These are phyloP conservation scores for Desmodesmus armatus DNA, from an alignment of 139 green algal genomes.

Conservation along the genomic window DNA sequence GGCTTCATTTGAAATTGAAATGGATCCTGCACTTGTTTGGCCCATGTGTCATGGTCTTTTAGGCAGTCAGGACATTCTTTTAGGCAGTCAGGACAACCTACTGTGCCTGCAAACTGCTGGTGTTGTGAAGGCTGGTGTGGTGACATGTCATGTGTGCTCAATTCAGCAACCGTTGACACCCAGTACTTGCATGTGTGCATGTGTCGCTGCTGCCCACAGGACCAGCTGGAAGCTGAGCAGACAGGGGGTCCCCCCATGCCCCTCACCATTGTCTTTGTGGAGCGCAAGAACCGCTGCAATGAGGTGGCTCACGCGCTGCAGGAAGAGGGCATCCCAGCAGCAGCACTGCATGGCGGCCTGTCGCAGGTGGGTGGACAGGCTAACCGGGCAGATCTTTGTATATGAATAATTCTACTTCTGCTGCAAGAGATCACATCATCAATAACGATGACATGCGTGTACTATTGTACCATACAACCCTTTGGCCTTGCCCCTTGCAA, in stretches of 20 bases:
- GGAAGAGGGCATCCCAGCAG: constrained; percentile 71
- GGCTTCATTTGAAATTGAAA: background rate
- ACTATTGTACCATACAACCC: too few species aligned
- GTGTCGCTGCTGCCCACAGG: constrained; percentile 9
- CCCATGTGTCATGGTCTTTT: too few species aligned
- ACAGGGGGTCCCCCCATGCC: constrained; percentile 69
- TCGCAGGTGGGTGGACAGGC: constrained; percentile 55
- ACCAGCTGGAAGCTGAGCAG: constrained; percentile 61
- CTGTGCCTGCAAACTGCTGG: background rate
- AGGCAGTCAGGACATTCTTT: too few species aligned
- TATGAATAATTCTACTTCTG: too few species aligned
- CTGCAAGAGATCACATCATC: too few species aligned
- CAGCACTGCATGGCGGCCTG: constrained; percentile 84
- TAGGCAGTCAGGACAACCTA: too few species aligned
- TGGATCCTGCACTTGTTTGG: background rate
- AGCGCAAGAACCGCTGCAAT: constrained; percentile 85
- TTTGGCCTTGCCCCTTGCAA: too few species aligned
- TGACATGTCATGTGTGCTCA: too few species aligned
- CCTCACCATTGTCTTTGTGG: constrained; percentile 92
- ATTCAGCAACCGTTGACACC: background rate
- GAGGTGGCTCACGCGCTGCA: constrained; percentile 82
- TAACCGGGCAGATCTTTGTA: background rate
- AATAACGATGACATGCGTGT: too few species aligned
- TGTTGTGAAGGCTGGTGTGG: too few species aligned
- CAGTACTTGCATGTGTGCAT: background rate